These are phyloP conservation scores for Staphylotrichum longicolle DNA, from an alignment of 495 filamentous ascomycete species.

Conservation along the genomic window DNA sequence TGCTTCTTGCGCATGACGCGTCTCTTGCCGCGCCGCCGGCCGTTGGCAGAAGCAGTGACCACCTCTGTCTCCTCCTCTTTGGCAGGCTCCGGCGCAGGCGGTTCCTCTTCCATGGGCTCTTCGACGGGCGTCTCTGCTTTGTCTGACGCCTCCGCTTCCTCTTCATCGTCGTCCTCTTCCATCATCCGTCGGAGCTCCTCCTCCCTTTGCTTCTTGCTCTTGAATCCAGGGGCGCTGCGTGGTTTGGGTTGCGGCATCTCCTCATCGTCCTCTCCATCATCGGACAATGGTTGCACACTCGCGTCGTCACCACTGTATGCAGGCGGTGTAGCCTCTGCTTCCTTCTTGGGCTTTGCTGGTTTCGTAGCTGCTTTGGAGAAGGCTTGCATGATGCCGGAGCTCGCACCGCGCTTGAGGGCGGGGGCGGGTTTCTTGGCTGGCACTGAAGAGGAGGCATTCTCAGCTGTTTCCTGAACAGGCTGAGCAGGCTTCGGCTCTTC, in stretches of 20 bases:
- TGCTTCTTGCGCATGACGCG: constrained; percentile 88
- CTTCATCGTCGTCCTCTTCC: constrained; percentile 70
- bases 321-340: constrained; percentile 47
- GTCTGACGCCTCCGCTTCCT: constrained; percentile 24
- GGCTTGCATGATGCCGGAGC: constrained; percentile 68
- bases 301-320: constrained; percentile 55
- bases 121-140: constrained; percentile 42
- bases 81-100: constrained; percentile 32
- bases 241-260: constrained; percentile 46
- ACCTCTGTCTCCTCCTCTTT: constrained; percentile 54
- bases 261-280: constrained; percentile 68
- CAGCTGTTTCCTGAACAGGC: constrained; percentile 24
- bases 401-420: constrained; percentile 55
- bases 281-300: constrained; percentile 60
- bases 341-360: constrained; percentile 39
- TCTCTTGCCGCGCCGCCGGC: constrained; percentile 74
- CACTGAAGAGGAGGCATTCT: constrained; percentile 31
- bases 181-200: constrained; percentile 79
- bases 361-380: constrained; percentile 78
- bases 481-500: constrained; percentile 36
- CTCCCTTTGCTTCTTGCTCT: constrained; percentile 66
- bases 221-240: constrained; percentile 41
- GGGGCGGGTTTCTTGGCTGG: constrained; percentile 42
- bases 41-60: constrained; percentile 55
- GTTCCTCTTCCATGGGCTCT: constrained; percentile 31